phyloP scores from a whole-genome alignment of 2,329 filamentous ascomycete genomes.

The Hypomyces rosellus region DNA sequence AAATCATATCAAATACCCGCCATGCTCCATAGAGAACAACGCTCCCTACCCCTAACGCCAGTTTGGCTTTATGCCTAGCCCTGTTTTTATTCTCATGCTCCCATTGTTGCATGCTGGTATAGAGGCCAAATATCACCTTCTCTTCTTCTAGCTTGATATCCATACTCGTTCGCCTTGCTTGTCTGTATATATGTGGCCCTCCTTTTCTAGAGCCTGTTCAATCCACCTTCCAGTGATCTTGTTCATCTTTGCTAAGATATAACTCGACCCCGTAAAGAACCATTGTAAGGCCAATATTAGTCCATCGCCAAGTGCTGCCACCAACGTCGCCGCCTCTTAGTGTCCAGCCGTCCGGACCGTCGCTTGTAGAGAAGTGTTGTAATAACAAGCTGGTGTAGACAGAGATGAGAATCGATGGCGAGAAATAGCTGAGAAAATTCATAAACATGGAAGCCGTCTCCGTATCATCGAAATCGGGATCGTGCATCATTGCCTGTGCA shows the following conservation, averaged over 20 bases:
- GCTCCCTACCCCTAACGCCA: slow-evolving; percentile 26
- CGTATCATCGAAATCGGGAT: slow-evolving; percentile 77
- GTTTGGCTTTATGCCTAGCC: slow-evolving; percentile 18
- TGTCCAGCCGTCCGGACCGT: slow-evolving; percentile 72
- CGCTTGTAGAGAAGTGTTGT: slow-evolving; percentile 84
- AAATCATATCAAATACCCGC: slow-evolving; percentile 25
- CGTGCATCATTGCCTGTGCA: slow-evolving; percentile 73
- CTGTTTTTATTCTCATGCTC: slow-evolving; percentile 13
- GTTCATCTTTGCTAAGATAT: slow-evolving; percentile 76
- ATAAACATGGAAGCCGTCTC: slow-evolving; percentile 76
- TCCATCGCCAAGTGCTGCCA: slow-evolving; percentile 87
- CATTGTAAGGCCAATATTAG: slow-evolving; percentile 87
- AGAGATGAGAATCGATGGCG: slow-evolving; percentile 86
- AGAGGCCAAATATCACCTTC: neutral
- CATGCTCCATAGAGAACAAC: slow-evolving; percentile 27
- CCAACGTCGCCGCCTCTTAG: slow-evolving; percentile 72
- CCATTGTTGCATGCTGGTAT: neutral
- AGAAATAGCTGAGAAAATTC: slow-evolving; percentile 86
- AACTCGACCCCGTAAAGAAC: slow-evolving; percentile 83
- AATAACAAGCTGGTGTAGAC: slow-evolving; percentile 94
- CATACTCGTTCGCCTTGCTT: neutral
- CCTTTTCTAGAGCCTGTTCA: slow-evolving; percentile 37
- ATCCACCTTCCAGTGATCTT: slow-evolving; percentile 94
- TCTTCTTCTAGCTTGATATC: neutral
- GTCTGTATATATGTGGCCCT: neutral